Evolutionary conservation across 2,329 filamentous ascomycete genomes (phyloP).

Genomic region (Colletotrichum sp.): DNA sequence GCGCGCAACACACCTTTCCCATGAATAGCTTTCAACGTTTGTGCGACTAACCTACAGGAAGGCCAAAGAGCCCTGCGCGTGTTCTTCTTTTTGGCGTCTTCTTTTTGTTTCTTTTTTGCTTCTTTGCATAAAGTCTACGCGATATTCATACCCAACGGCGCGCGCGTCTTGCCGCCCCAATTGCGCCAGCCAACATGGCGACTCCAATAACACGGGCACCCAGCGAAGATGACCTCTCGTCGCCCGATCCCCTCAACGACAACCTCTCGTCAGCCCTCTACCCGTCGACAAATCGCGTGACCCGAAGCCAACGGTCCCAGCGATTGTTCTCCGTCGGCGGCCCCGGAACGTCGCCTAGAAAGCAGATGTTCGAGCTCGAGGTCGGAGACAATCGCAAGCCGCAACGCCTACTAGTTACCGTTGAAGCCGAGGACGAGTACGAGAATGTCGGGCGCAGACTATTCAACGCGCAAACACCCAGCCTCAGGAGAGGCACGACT

Average conservation of each 20-base stretch:
- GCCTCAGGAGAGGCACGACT: constrained; percentile 43
- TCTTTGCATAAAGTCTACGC: neutral
- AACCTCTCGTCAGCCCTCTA: constrained; percentile 35
- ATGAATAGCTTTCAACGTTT: constrained; percentile 8
- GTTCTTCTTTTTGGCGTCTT: neutral
- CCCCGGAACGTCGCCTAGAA: constrained; percentile 50
- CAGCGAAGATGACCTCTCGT: constrained; percentile 51
- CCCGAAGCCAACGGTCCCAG: constrained; percentile 47
- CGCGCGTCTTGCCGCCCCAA: neutral
- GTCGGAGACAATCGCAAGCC: constrained; percentile 55
- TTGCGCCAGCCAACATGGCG: constrained; percentile 33
- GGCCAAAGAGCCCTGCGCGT: neutral
- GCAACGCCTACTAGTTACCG: constrained; percentile 59
- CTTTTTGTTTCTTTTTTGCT: neutral
- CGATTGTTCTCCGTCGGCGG: constrained; percentile 39
- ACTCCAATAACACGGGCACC: constrained; percentile 27
- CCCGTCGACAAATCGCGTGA: constrained; percentile 38
- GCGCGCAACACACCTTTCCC: constrained; percentile 13
- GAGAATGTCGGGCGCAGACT: constrained; percentile 39
- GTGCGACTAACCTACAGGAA: neutral
- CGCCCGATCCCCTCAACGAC: constrained; percentile 56
- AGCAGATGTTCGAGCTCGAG: constrained; percentile 63
- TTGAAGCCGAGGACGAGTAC: constrained; percentile 50
- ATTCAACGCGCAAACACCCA: constrained; percentile 49
- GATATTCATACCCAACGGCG: neutral